Evolutionary conservation across 2,329 filamentous ascomycete genomes (phyloP).

Genomic region (Gyromitra esculenta): DNA sequence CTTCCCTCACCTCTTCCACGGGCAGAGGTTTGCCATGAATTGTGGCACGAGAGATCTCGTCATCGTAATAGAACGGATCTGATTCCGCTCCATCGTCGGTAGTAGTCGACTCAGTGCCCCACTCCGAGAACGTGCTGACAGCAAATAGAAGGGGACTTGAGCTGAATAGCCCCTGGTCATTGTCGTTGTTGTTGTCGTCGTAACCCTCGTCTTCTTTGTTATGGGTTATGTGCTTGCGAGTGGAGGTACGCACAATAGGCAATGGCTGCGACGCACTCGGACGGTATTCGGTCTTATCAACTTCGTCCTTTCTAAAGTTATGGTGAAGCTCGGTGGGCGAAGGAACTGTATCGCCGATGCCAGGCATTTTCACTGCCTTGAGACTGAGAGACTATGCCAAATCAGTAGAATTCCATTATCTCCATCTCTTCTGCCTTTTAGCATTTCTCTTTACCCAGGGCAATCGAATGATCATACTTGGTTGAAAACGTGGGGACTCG

Average conservation of each 20-base stretch:
- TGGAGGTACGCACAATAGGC: conserved; percentile 5
- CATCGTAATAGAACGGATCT: conserved; percentile 33
- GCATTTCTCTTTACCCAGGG: neutral
- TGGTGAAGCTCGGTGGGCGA: neutral
- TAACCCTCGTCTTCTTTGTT: neutral
- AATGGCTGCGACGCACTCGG: conserved; percentile 22
- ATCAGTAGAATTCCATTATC: conserved; percentile 2
- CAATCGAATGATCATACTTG: conserved; percentile 4
- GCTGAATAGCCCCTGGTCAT: conserved; percentile 10
- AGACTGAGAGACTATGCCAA: neutral
- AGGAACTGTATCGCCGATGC: neutral
- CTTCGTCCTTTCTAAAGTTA: neutral
- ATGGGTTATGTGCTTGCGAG: conserved; percentile 8
- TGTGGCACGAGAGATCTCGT: conserved; percentile 26
- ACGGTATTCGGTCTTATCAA: neutral
- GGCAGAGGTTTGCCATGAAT: neutral
- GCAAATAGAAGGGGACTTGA: conserved; percentile 8
- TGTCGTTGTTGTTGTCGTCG: conserved; percentile 3
- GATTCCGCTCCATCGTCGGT: conserved; percentile 27
- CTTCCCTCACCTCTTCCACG: neutral
- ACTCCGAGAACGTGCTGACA: conserved; percentile 28
- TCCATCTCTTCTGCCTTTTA: neutral
- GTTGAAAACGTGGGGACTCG: neutral
- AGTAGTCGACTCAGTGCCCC: conserved; percentile 33
- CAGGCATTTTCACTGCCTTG: conserved; percentile 9